Percentiles rank a stretch among this genome's conserved stretches.
Conservation (phyloP, 345 rosid species). For the Linum usitatissimum region DNA sequence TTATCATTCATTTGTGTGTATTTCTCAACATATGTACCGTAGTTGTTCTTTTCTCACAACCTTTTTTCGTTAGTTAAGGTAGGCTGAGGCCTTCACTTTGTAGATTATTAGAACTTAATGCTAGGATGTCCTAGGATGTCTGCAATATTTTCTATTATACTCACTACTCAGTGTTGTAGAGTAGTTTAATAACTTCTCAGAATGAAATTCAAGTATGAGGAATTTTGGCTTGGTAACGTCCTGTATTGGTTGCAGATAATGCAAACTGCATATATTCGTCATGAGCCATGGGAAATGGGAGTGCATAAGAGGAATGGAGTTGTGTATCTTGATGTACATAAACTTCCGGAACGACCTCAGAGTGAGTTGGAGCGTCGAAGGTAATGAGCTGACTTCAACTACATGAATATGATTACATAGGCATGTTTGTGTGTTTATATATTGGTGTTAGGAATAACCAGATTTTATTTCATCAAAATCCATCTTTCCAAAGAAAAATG, state of each 20-base stretch:
- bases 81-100: background rate
- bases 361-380: slow-evolving; percentile 82
- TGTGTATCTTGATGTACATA: slow-evolving; percentile 88
- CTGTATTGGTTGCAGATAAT: slow-evolving; percentile 45
- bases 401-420: background rate
- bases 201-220: background rate
- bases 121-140: background rate
- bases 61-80: background rate
- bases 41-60: background rate
- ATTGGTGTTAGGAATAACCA: too few relatives aligned
- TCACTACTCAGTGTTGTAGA: background rate
- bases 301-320: slow-evolving; percentile 96
- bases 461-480: too few relatives aligned
- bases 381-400: slow-evolving; percentile 25
- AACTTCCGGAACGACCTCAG: slow-evolving; percentile 75
- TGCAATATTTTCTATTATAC: background rate
- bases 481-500: too few relatives aligned
- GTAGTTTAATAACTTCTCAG: background rate
- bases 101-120: too few relatives aligned
- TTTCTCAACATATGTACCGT: too few relatives aligned
- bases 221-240: background rate
- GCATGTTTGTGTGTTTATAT: background rate
- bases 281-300: slow-evolving; percentile 99
- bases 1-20: too few relatives aligned
- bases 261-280: slow-evolving; percentile 70